phyloP scores from a whole-genome alignment of 2,329 filamentous ascomycete genomes.

The Cladosporium sp. region DNA sequence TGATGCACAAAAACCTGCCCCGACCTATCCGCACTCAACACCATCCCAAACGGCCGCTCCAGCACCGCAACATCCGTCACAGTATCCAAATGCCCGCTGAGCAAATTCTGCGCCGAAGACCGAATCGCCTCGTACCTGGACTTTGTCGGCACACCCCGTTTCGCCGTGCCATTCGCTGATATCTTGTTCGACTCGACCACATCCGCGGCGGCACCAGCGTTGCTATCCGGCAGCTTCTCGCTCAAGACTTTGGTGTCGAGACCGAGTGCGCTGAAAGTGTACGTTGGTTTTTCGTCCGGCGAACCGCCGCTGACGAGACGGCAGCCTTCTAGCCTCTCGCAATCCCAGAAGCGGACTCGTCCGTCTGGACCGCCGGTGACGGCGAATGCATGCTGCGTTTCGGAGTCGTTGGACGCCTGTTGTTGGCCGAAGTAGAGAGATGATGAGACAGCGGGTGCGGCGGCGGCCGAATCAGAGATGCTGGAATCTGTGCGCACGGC shows the following conservation, averaged over 20 bases:
- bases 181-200: constrained; percentile 25
- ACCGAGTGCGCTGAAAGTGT: constrained; percentile 45
- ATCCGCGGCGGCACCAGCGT: constrained; percentile 17
- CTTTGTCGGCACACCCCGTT: constrained; percentile 33
- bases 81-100: constrained; percentile 82
- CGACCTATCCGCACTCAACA: constrained; percentile 81
- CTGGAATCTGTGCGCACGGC: constrained; percentile 54
- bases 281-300: constrained; percentile 65
- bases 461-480: constrained; percentile 15
- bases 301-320: constrained; percentile 71
- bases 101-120: constrained; percentile 80
- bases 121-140: constrained; percentile 80
- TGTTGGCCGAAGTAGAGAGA: constrained; percentile 69
- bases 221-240: constrained; percentile 27
- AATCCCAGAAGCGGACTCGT: constrained; percentile 91
- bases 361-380: constrained; percentile 85
- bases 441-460: constrained; percentile 59
- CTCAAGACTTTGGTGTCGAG: constrained; percentile 39
- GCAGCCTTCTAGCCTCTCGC: constrained; percentile 71
- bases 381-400: constrained; percentile 74
- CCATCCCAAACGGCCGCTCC: constrained; percentile 88
- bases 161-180: constrained; percentile 33
- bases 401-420: constrained; percentile 63
- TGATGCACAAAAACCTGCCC: constrained; percentile 84
- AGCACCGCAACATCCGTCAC: constrained; percentile 85